Base-by-base conservation (phyloP, 192 early-diverging fungal genomes). In the Cetraspora pellucida region DNA sequence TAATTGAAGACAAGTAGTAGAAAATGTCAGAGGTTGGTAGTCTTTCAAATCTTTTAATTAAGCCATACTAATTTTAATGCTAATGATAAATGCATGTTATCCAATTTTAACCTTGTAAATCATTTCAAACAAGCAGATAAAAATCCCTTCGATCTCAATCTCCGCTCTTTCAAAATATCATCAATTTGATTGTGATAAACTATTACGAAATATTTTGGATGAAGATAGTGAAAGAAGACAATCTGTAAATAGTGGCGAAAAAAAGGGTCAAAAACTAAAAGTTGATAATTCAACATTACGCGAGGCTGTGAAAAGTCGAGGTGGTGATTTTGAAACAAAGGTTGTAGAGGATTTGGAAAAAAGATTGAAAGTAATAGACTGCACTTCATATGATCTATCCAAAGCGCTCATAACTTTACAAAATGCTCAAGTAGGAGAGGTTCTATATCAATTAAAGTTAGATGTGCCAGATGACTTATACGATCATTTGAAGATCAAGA, bases 121-220 rank as follows among this genome's bases (percentile, higher is more conserved):
- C 3, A 2, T 37, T 37, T 37, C 37, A 2, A 7, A 7, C 37
- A 37, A 37, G 37, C 27, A 65, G 21, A 37, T 21, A 44, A 44
- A 21, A 45, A 21, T 13, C 0, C 7, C 37, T 43, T 65, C 63
- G 17, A 25, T 71, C 2, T 23, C 69, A 21, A 54, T 71, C 8
- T 54, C 47, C 44, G 69, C 52, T 54, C 47, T 71, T 10, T 23
- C 69, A 31, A 71, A 71, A 27, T 71, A 71, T 71, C 77, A 80
- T 63, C 75, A 70, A 57, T 80, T 66, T 72, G 37, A 78, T 46
- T 80, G 79, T 30, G 65, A 80, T 46, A 80, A 80, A 60, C 55
- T 80, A 31, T 23, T 80, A 69, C 21, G 44, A 14, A 8, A 28
- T 14, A 37, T 16, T 7, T 54, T 3, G 8, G 47, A 71, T n/a